Evolutionary conservation across 176 grass and related monocot species (phyloP).

Genomic region (Carex cristatella): DNA sequence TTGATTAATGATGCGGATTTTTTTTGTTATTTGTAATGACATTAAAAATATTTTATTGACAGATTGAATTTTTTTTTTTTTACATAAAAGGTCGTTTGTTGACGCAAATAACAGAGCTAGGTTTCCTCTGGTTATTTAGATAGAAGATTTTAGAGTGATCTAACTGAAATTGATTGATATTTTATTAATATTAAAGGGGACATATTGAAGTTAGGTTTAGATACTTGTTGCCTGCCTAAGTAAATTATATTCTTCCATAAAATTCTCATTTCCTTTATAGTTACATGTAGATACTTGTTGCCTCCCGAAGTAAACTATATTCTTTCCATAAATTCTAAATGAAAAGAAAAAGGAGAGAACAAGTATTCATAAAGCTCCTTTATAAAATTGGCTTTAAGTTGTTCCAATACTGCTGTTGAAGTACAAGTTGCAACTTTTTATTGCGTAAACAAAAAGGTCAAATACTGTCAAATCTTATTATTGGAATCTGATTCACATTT

Average conservation of each 20-base stretch:
- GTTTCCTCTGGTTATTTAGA: too few relatives aligned
- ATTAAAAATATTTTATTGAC: too few relatives aligned
- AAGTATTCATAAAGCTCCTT: constrained; percentile 2
- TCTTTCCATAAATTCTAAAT: not conserved
- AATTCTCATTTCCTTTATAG: not conserved
- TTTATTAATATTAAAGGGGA: too few relatives aligned
- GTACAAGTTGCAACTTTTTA: not conserved
- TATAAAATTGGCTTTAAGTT: not conserved
- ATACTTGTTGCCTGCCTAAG: not conserved
- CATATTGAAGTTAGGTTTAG: too few relatives aligned
- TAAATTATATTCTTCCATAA: not conserved
- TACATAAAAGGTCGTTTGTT: too few relatives aligned
- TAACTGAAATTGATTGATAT: too few relatives aligned
- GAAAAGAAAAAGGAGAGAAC: not conserved
- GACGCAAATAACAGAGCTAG: too few relatives aligned
- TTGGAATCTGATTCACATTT: constrained; percentile 23
- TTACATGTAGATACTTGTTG: not conserved
- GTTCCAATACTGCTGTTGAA: not conserved
- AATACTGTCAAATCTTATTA: not conserved
- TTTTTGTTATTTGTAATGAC: too few relatives aligned
- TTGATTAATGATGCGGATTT: too few relatives aligned
- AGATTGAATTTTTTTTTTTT: too few relatives aligned
- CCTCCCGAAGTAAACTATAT: not conserved
- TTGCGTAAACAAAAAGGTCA: not conserved
- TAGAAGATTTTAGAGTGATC: too few relatives aligned